These are phyloP conservation scores for Silene latifolia DNA, from an alignment of 148 eudicot genomes.

Conservation along the genomic window DNA sequence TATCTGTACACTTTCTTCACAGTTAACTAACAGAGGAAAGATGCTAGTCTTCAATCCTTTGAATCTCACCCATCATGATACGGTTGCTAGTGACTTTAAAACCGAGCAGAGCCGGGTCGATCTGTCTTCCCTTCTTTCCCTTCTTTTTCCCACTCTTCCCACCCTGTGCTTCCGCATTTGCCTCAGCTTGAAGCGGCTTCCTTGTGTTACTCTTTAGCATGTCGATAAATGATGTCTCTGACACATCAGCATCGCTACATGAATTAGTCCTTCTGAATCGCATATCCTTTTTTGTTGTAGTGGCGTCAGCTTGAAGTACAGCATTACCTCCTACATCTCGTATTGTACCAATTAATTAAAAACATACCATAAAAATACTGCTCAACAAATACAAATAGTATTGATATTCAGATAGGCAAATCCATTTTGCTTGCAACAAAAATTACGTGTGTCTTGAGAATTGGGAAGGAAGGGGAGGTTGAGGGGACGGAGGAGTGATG, in stretches of 20 bases:
- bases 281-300: constrained; percentile 45
- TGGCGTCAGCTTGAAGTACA: constrained; percentile 33
- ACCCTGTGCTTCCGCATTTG: constrained; percentile 40
- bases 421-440: no score
- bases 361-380: neutral
- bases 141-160: constrained; percentile 67
- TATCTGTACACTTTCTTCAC: constrained; percentile 35
- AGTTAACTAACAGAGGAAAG: neutral
- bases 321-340: constrained; percentile 41
- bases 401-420: neutral
- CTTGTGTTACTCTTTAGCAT: constrained; percentile 78
- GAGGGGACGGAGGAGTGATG: neutral
- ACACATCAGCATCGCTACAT: constrained; percentile 67
- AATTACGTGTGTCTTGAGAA: neutral
- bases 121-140: constrained; percentile 87
- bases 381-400: neutral
- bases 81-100: constrained; percentile 95
- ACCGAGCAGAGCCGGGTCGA: constrained; percentile 89
- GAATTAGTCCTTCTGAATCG: constrained; percentile 73
- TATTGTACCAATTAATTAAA: constrained; percentile 38
- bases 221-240: constrained; percentile 81
- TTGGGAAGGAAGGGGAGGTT: neutral
- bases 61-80: constrained; percentile 98
- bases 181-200: constrained; percentile 56
- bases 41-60: constrained; percentile 60